Evolutionary conservation across 371 early-diverging fungal species (phyloP), one percentile per base, ranked within the genome.

Genomic region (Capniomyces stellatus): DNA sequence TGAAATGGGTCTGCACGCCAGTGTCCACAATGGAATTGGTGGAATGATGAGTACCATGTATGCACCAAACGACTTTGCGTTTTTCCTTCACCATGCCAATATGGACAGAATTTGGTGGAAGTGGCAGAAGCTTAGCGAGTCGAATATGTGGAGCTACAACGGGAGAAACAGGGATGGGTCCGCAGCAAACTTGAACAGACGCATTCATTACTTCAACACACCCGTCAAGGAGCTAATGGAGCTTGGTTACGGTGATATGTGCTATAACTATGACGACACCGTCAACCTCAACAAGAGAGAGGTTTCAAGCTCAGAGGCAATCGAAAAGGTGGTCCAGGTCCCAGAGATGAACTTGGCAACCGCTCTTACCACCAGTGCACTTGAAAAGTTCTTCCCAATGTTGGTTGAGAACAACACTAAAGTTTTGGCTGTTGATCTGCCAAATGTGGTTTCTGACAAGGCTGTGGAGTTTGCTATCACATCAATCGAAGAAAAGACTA

Each of bases 51-150:
- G 53, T 19, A 55, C 64, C 8, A 48, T 46, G 51, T 60, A 66
- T 51, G 62, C 71, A 41, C 61, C 75, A 41, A 73, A 75, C 40
- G 75, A 75, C 54, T 60, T 66, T 53, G 47, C 67, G 29, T 75
- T 75, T 52, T 69, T 62, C 44, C 51, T 72, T 28, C 74, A 75
- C 58, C 75, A 75, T 48, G 71, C 67, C 39, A 62, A 64, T 43
- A 52, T 75, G 12, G 75, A 75, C 59, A 71, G 70, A 30, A 50
- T 74, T 22, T 74, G 69, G 69, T 52, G 54, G 31, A 58, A 60
- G 41, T 74, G 67, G 65, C 70, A 69, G 52, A 57, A 66, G 46
- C 56, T 60, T 55, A 61, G 58, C 58, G 63, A 60, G 52, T 56
- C 54, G 40, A 57, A 67, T 29, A 47, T 15, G 10, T 29, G 29